These are phyloP conservation scores for Melaleuca quinquenervia DNA, from an alignment of 345 rosid genomes.

Conservation along the genomic window DNA sequence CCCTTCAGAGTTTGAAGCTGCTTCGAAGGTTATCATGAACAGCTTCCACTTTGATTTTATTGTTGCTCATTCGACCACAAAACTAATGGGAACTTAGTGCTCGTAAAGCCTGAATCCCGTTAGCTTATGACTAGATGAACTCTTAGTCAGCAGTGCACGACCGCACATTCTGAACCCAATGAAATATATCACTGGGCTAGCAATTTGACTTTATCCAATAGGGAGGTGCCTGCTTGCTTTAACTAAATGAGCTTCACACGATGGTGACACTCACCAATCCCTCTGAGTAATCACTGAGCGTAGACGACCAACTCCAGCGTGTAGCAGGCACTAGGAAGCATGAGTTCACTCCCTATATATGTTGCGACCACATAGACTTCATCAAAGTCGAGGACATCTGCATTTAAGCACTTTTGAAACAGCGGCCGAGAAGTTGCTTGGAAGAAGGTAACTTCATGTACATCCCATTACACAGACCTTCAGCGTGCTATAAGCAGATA, in stretches of 20 bases:
- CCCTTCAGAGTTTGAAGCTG: not conserved
- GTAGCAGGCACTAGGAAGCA: not conserved
- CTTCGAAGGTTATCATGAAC: not conserved
- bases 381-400: not conserved
- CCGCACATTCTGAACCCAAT: not conserved
- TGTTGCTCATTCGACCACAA: not conserved
- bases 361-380: not conserved
- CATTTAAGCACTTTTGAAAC: not conserved
- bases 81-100: not conserved
- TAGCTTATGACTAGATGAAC: not conserved
- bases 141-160: not conserved
- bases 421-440: not conserved
- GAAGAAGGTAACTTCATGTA: not conserved
- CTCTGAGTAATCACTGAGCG: not conserved
- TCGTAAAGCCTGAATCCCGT: not conserved
- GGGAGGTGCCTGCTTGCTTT: not conserved
- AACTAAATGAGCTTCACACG: not conserved
- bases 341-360: not conserved
- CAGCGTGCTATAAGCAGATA: not conserved
- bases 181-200: not conserved
- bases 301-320: not conserved
- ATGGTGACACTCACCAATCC: not conserved
- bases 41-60: not conserved
- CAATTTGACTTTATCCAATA: not conserved
- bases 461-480: not conserved